Evolutionary conservation across 352 stramenopile species (phyloP).

Genomic region (Pelagophyceae sp.): DNA sequence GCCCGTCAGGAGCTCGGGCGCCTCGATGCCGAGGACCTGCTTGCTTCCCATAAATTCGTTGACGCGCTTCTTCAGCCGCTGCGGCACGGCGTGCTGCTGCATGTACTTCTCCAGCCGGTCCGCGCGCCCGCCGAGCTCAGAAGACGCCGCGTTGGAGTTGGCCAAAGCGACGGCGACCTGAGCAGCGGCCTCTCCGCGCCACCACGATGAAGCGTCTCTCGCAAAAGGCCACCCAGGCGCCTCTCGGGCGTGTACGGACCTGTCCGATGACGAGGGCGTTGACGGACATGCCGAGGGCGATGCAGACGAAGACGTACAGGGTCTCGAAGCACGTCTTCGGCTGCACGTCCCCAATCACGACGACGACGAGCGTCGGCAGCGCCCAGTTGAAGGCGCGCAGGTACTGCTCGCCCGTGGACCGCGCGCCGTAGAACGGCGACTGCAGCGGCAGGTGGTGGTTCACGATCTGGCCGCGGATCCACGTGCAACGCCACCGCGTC

Average conservation of each 20-base stretch:
- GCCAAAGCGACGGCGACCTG: conserved; percentile 51
- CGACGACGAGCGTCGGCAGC: conserved; percentile 51
- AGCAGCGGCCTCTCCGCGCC: too few species aligned
- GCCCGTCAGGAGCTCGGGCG: background rate
- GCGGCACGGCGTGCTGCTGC: conserved; percentile 37
- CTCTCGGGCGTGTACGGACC: too few species aligned
- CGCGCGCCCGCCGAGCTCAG: conserved; percentile 42
- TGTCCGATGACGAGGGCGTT: conserved; percentile 53
- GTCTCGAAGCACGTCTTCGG: conserved; percentile 47
- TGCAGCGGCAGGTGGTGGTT: conserved; percentile 37
- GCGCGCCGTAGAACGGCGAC: conserved; percentile 26
- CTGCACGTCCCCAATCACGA: conserved; percentile 54
- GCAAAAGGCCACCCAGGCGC: too few species aligned
- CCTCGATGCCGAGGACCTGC: conserved; percentile 22
- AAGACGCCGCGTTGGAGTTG: conserved; percentile 42
- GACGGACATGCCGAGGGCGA: conserved; percentile 52
- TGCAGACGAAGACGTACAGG: conserved; percentile 47
- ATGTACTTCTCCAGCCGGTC: conserved; percentile 49
- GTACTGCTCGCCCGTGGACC: conserved; percentile 38
- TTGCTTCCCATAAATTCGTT: conserved; percentile 41
- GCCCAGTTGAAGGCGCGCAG: conserved; percentile 52
- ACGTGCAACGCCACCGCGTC: conserved; percentile 41
- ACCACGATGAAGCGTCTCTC: too few species aligned
- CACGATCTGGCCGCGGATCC: conserved; percentile 48
- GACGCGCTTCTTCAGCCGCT: conserved; percentile 34